These are phyloP conservation scores for Paraleonurus japonicus DNA, from an alignment of 257 asterid species.

Conservation along the genomic window DNA sequence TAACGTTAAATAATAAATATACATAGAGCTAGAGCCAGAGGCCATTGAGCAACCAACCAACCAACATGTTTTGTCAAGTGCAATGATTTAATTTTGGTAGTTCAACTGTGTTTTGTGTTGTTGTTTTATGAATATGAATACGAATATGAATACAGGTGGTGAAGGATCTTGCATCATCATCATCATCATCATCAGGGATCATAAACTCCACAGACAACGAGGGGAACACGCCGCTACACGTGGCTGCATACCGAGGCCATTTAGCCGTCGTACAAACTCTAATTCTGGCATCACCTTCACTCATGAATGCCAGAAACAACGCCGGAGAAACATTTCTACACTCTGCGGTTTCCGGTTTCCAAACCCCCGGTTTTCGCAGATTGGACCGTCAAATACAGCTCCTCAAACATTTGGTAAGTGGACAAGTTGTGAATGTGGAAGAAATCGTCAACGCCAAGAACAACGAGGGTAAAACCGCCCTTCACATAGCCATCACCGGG, in stretches of 20 bases:
- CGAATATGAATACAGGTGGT: slow-evolving; percentile 79
- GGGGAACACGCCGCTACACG: slow-evolving; percentile 84
- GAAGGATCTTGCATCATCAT: slow-evolving; percentile 46
- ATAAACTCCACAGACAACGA: slow-evolving; percentile 61
- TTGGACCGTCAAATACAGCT: slow-evolving; percentile 75
- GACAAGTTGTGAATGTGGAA: slow-evolving; percentile 45
- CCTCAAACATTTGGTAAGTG: slow-evolving; percentile 55
- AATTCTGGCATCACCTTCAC: slow-evolving; percentile 59
- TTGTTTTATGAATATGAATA: too few species aligned
- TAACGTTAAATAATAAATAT: too few species aligned
- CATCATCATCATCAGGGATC: slow-evolving; percentile 40
- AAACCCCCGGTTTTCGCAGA: slow-evolving; percentile 80
- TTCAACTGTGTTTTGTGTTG: too few species aligned
- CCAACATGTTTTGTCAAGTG: too few species aligned
- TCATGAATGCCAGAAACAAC: slow-evolving; percentile 45
- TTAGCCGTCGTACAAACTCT: slow-evolving; percentile 73
- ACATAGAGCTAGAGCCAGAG: too few species aligned
- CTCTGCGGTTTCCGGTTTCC: slow-evolving; percentile 73
- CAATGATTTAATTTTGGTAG: too few species aligned
- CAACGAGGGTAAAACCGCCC: slow-evolving; percentile 68
- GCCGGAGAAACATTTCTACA: slow-evolving; percentile 83
- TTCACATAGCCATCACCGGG: slow-evolving; percentile 73
- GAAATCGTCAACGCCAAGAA: slow-evolving; percentile 53
- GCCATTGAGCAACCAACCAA: too few species aligned
- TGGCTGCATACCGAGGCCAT: slow-evolving; percentile 90